These are phyloP conservation scores for Melampsora americana DNA, from an alignment of 1,284 basidiomycete species.

Conservation along the genomic window DNA sequence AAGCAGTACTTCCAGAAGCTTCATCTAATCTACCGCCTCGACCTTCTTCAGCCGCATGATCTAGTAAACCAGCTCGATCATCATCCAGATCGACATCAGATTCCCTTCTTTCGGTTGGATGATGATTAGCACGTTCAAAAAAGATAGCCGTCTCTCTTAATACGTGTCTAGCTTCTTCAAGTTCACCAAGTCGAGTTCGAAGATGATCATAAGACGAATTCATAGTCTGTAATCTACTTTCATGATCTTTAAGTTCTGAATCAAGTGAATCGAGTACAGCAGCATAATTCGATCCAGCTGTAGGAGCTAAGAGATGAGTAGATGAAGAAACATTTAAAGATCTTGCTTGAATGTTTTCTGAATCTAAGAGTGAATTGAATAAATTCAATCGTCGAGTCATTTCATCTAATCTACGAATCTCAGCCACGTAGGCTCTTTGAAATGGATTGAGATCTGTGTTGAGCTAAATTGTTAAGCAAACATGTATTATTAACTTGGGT, in stretches of 20 bases:
- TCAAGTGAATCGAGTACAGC: conserved; percentile 78
- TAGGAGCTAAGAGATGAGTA: conserved; percentile 63
- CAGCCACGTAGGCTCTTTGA: conserved; percentile 95
- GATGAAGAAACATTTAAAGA: conserved; percentile 60
- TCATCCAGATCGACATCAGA: conserved; percentile 77
- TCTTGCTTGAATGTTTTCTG: conserved; percentile 72
- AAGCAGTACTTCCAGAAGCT: conserved; percentile 29
- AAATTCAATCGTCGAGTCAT: conserved; percentile 92
- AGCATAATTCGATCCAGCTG: conserved; percentile 58
- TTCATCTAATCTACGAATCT: conserved; percentile 90
- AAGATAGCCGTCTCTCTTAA: conserved; percentile 93
- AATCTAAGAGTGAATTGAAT: conserved; percentile 79
- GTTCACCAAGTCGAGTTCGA: conserved; percentile 78
- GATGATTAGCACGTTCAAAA: conserved; percentile 72
- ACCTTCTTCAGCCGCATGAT: conserved; percentile 70
- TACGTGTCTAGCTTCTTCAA: conserved; percentile 89
- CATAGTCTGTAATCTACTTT: conserved; percentile 82
- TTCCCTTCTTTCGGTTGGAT: conserved; percentile 15
- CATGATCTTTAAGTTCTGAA: conserved; percentile 80
- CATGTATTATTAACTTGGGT: conserved; percentile 7
- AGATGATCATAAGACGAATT: conserved; percentile 88
- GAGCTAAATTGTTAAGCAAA: conserved; percentile 60
- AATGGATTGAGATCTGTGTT: conserved; percentile 94
- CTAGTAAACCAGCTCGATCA: conserved; percentile 81
- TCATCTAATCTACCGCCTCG: conserved; percentile 63